Evolutionary conservation across 2,329 filamentous ascomycete species (phyloP).

Genomic region (Diaporthe amygdali): DNA sequence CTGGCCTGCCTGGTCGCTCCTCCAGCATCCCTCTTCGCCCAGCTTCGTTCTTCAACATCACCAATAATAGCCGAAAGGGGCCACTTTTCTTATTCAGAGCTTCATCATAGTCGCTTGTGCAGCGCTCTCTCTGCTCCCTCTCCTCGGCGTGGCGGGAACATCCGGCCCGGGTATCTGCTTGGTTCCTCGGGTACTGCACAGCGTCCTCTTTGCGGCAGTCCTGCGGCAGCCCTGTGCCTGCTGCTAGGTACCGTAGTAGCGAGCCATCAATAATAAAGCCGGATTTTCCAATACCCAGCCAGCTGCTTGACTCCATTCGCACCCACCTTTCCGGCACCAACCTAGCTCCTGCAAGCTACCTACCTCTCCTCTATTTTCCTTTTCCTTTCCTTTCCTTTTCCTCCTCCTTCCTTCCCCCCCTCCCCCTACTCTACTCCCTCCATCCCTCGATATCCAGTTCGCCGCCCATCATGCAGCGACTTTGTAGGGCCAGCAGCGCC

Average conservation of each 20-base stretch:
- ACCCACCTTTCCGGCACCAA: conserved; percentile 17
- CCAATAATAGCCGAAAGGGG: not conserved
- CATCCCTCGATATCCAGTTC: not conserved
- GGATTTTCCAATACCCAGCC: conserved; percentile 14
- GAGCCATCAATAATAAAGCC: conserved; percentile 13
- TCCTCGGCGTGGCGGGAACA: conserved; percentile 11
- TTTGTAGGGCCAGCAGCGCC: conserved; percentile 24
- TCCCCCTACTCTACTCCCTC: not conserved
- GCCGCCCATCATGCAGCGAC: conserved; percentile 25
- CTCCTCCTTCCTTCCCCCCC: conserved; percentile 1
- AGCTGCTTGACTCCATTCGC: conserved; percentile 15
- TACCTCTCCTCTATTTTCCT: conserved; percentile 18
- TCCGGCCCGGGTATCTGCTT: conserved; percentile 14
- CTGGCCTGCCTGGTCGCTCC: not conserved
- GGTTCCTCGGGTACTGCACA: conserved; percentile 11
- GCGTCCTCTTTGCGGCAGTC: no score
- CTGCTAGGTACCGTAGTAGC: not conserved
- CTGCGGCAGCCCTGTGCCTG: not conserved
- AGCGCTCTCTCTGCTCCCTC: not conserved
- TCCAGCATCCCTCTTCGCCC: not conserved
- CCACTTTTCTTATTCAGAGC: conserved; percentile 21
- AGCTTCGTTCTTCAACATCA: not conserved
- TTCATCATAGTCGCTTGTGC: conserved; percentile 6
- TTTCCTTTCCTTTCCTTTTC: conserved; percentile 19
- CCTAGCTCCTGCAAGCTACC: conserved; percentile 13